Evolutionary conservation across 768 basidiomycete species (phyloP).

Genomic region (Russula earlei): DNA sequence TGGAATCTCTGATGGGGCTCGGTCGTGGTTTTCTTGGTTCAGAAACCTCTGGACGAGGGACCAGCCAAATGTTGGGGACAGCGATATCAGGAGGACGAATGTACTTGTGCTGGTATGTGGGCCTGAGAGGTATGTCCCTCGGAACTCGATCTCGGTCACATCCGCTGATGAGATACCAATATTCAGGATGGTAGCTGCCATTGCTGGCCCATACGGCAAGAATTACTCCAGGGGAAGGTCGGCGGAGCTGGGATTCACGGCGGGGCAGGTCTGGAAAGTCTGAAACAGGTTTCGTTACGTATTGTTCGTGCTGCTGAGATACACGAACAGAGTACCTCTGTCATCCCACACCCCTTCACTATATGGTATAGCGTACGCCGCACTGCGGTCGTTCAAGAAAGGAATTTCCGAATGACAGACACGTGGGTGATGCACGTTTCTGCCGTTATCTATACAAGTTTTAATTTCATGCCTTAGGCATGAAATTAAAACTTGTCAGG

Average conservation of each 20-base stretch:
- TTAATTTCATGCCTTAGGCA: no score
- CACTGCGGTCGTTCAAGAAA: no score
- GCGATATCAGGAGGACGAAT: constrained; percentile 22
- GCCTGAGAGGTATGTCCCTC: constrained; percentile 59
- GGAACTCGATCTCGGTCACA: constrained; percentile 5
- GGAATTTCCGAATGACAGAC: no score
- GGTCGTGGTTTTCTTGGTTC: constrained; percentile 27
- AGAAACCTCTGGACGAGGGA: constrained; percentile 4
- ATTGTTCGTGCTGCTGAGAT: no score
- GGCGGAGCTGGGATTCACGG: constrained; percentile 54
- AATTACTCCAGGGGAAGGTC: constrained; percentile 63
- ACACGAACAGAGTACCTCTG: no score
- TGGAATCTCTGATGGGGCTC: constrained; percentile 21
- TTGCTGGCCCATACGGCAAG: constrained; percentile 69
- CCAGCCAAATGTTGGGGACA: not conserved
- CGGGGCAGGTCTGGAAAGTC: constrained; percentile 62
- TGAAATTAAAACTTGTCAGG: not conserved
- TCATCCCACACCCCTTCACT: no score
- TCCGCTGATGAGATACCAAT: not conserved
- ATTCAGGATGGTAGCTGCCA: constrained; percentile 60
- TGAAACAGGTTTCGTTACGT: constrained; percentile 20
- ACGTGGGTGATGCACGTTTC: not conserved
- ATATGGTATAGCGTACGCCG: no score
- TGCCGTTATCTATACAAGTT: no score
- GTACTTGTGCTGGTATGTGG: constrained; percentile 71